These are phyloP conservation scores for Candida cerambycidarum DNA, from an alignment of 805 yeast species.

Conservation along the genomic window DNA sequence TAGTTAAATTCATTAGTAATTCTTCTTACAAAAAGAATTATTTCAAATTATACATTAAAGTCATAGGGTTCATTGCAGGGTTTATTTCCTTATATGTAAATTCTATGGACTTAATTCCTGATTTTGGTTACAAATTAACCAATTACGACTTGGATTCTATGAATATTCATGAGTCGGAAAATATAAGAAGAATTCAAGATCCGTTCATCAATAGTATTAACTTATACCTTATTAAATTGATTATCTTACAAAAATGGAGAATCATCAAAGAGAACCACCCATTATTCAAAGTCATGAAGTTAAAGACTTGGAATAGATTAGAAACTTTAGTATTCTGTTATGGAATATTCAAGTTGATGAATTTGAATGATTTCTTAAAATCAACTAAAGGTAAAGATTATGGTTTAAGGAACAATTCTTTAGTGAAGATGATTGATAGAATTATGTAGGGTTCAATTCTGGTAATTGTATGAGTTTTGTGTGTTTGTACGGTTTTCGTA, in stretches of 20 bases:
- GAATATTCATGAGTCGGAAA: conserved; percentile 10
- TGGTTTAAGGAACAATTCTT: conserved; percentile 17
- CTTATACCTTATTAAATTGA: conserved; percentile 32
- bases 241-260: conserved; percentile 43
- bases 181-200: conserved; percentile 24
- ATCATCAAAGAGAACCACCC: conserved; percentile 41
- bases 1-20: conserved; percentile 21
- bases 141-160: conserved; percentile 13
- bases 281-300: conserved; percentile 24
- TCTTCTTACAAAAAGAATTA: conserved; percentile 21
- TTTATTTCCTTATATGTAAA: conserved; percentile 26
- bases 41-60: conserved; percentile 35
- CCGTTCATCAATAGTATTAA: conserved; percentile 28
- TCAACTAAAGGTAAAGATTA: conserved; percentile 19
- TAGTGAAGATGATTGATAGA: conserved; percentile 19
- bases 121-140: conserved; percentile 15
- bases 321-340: conserved; percentile 35
- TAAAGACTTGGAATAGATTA: conserved; percentile 30
- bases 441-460: conserved; percentile 20
- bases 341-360: conserved; percentile 39
- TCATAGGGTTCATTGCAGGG: conserved; percentile 36
- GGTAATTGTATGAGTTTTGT: too few relatives aligned
- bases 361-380: conserved; percentile 32
- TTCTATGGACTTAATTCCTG: conserved; percentile 21
- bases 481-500: too few relatives aligned